These are phyloP conservation scores for Myriangium duriaei DNA, from an alignment of 2,329 filamentous ascomycete genomes.

Conservation along the genomic window DNA sequence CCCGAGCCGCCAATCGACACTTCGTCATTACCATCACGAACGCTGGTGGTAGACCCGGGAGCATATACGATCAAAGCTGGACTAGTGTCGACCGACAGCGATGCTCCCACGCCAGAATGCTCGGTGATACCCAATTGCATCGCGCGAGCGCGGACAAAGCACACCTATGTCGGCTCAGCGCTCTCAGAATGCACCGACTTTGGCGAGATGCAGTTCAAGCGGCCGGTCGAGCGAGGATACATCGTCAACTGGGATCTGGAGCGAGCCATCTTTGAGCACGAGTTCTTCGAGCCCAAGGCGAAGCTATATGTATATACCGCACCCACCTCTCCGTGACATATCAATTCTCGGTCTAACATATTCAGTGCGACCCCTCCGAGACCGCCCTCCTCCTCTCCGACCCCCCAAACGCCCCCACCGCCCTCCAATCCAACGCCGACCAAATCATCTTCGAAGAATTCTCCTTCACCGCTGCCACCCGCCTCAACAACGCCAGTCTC, in stretches of 20 bases:
- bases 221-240: conserved; percentile 88
- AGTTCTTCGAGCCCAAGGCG: conserved; percentile 63
- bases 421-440: conserved; percentile 78
- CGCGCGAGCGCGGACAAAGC: conserved; percentile 61
- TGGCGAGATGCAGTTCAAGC: conserved; percentile 73
- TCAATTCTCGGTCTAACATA: conserved; percentile 1
- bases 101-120: conserved; percentile 32
- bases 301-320: conserved; percentile 39
- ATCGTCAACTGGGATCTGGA: conserved; percentile 94
- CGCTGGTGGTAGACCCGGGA: conserved; percentile 87
- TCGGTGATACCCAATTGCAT: conserved; percentile 77
- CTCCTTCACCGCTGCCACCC: conserved; percentile 75
- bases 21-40: conserved; percentile 25
- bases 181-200: conserved; percentile 72
- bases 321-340: conserved; percentile 9
- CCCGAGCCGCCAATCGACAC: not conserved
- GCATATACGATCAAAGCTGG: conserved; percentile 86
- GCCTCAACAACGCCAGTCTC: conserved; percentile 58
- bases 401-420: conserved; percentile 68
- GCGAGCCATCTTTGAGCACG: conserved; percentile 88
- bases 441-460: conserved; percentile 98
- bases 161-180: conserved; percentile 68
- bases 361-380: conserved; percentile 58
- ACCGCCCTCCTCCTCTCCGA: conserved; percentile 80
- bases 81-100: conserved; percentile 37